Evolutionary conservation across 352 stramenopile genomes (phyloP).

Genomic region (Ophiocytium majus): DNA sequence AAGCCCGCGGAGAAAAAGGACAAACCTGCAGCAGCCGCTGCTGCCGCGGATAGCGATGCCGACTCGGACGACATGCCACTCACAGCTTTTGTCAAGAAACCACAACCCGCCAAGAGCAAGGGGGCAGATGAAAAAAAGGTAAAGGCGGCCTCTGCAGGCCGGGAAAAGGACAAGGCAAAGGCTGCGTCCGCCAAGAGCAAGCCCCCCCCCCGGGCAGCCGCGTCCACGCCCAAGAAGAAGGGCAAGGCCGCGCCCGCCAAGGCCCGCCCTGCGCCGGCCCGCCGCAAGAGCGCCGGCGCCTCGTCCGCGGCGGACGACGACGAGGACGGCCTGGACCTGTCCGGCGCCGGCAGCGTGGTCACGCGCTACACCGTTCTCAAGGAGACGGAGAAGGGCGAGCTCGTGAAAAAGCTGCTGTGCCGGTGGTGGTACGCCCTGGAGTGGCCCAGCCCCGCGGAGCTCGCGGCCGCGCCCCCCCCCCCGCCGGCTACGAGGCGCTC

Average conservation of each 20-base stretch:
- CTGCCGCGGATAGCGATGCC: background rate
- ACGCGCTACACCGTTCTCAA: conserved; percentile 47
- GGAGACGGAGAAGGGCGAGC: conserved; percentile 47
- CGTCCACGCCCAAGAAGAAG: conserved; percentile 13
- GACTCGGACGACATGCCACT: too few species aligned
- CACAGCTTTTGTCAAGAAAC: too few species aligned
- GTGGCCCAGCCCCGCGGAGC: conserved; percentile 41
- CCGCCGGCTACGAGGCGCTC: conserved; percentile 40
- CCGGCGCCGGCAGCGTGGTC: conserved; percentile 35
- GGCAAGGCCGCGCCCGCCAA: conserved; percentile 11
- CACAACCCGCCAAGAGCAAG: conserved; percentile 15
- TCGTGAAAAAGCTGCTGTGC: conserved; percentile 53
- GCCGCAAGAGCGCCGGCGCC: conserved; percentile 33
- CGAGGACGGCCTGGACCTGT: conserved; percentile 1
- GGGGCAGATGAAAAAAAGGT: conserved; percentile 1
- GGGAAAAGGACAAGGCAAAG: conserved; percentile 20
- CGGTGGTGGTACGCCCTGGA: conserved; percentile 56
- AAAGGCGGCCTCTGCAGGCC: conserved; percentile 20
- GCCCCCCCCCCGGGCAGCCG: background rate
- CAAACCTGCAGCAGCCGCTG: background rate
- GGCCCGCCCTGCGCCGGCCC: background rate
- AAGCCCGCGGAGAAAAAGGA: conserved; percentile 14
- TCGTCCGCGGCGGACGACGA: background rate
- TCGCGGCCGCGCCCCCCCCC: conserved; percentile 23
- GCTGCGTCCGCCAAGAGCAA: conserved; percentile 13